Conservation (phyloP, 1,284 basidiomycete species). For the Albatrellus sp. region DNA sequence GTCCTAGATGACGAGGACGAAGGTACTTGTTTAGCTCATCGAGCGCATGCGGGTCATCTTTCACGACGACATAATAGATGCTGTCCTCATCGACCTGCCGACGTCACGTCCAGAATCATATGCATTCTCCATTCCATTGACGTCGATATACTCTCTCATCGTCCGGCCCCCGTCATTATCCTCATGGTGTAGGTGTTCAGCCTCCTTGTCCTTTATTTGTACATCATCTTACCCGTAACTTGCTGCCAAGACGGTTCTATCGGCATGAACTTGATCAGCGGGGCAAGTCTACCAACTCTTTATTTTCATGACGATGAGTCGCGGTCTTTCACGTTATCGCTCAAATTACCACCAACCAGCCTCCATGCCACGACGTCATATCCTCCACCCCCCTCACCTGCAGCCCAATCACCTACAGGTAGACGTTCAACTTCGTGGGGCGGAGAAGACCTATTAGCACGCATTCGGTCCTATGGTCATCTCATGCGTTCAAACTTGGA, state of each 20-base stretch:
- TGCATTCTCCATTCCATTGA: conserved; percentile 87
- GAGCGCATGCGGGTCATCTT: conserved; percentile 4
- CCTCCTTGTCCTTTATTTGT: conserved; percentile 8
- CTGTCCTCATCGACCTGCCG: conserved; percentile 68
- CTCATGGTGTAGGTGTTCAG: conserved; percentile 66
- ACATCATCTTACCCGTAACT: conserved; percentile 5
- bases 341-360: conserved; percentile 21
- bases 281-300: conserved; percentile 81
- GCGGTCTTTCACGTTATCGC: conserved; percentile 53
- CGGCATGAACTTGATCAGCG: conserved; percentile 78
- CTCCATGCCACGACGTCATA: conserved; percentile 33
- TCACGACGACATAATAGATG: conserved; percentile 34
- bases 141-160: conserved; percentile 82
- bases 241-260: conserved; percentile 51
- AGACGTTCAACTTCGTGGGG: conserved; percentile 51
- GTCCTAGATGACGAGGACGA: conserved; percentile 46
- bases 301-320: conserved; percentile 97
- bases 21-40: conserved; percentile 36
- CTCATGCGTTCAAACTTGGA: conserved; percentile 71
- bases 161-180: conserved; percentile 77
- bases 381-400: conserved; percentile 41
- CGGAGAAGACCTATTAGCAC: conserved; percentile 73
- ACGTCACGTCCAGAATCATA: conserved; percentile 75
- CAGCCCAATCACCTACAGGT: conserved; percentile 24
- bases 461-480: conserved; percentile 60